Percentiles rank a stretch among this genome's conserved stretches.
These are phyloP conservation scores for Gossypium mustelinum DNA, from an alignment of 345 rosid species.

Conservation along the genomic window DNA sequence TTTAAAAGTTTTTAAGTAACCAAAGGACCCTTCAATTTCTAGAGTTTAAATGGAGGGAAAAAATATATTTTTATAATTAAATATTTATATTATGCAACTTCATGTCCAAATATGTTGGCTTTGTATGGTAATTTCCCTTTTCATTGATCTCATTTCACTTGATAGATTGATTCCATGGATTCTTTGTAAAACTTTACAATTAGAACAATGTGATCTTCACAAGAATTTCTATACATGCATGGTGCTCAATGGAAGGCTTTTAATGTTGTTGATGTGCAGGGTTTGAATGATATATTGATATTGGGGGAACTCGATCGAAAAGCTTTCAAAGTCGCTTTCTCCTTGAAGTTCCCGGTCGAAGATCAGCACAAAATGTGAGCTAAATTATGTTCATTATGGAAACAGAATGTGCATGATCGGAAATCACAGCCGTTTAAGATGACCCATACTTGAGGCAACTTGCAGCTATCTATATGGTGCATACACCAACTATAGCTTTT, in stretches of 20 bases:
- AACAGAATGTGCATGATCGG: constrained; percentile 18
- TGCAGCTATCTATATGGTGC: constrained; percentile 20
- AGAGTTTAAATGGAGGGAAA: constrained; percentile 1
- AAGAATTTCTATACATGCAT: no score
- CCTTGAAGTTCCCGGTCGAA: no score
- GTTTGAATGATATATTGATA: no score
- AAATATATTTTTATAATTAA: neutral
- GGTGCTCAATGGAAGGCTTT: neutral
- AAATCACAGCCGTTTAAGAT: constrained; percentile 27
- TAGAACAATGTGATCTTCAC: neutral
- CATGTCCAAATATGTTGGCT: neutral
- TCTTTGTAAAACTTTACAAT: neutral
- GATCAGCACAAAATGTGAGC: neutral
- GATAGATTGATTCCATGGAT: neutral
- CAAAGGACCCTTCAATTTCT: neutral
- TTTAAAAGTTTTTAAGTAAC: neutral
- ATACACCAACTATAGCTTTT: no score
- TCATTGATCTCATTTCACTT: neutral
- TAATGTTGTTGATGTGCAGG: neutral
- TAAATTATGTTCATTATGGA: constrained; percentile 26
- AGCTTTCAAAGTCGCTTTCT: no score
- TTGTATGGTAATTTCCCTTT: neutral
- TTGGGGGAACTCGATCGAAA: no score
- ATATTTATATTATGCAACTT: neutral
- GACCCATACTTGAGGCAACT: neutral